Evolutionary conservation across 2,329 filamentous ascomycete genomes (phyloP), one percentile per base, ranked within the genome.

Genomic region (Penicillium digitatum): DNA sequence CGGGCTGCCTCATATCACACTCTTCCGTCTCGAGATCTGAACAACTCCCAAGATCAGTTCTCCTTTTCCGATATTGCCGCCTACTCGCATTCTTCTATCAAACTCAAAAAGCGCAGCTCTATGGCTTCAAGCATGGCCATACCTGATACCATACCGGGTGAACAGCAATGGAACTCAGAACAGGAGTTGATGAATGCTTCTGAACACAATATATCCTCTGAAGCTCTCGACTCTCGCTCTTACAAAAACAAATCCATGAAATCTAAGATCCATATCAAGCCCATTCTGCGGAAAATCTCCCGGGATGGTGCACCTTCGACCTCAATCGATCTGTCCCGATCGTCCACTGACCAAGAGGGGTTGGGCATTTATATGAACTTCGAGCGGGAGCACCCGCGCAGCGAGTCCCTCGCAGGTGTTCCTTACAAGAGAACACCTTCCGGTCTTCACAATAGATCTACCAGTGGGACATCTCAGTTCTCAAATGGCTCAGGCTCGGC

Each of bases 331-430:
- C 71, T 83, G 24, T 82, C 80, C 31, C 78, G 80, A 31, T 78
- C 81, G 3, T 77, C 78, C 6, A 75, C 78, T 14, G 82, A 85
- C 60, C 81, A 83, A 57, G 80, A 83, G 54, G 82, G 81, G 10
- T 67, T 85, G 48, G 81, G 81, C 18, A 83, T 84, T 43, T 76
- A 78, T 59, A 66, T 71, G 31, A 71, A 63, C 38, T 56, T 68
- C 22, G 67, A 72, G 29, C 63, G 62, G 10, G 69, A 72, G 42
- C 60, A 61, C 20, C 57, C 60, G 52, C 63, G 61, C 46, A 66
- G 61, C 46, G 79, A 82, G 31, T 76, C 76, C 55, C 66, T 68
- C 38, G 62, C 65, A n/a, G 63, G 63, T 48, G 55, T 67, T 26
- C 66, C 65, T 26, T 70, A 71, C 57, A 71, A 69, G 37, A 75